Conservation (phyloP, 495 filamentous ascomycete species). For the Penicillium subrubescens region DNA sequence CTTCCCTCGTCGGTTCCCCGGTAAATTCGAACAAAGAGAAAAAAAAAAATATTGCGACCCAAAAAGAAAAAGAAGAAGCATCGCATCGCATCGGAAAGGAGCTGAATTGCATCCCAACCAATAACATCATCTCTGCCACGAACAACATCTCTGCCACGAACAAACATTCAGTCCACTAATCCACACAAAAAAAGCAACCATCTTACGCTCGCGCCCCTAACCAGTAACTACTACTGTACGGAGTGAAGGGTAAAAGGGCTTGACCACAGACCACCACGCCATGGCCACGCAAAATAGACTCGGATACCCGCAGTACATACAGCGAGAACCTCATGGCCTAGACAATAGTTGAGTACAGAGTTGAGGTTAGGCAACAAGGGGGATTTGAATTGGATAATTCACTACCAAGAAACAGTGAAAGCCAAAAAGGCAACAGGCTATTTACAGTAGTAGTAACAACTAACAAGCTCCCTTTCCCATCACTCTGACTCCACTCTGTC, state of each 20-base stretch:
- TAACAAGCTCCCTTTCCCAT: not conserved
- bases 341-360: not conserved
- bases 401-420: no score
- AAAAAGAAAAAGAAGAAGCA: not conserved
- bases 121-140: no score
- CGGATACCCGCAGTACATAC: not conserved
- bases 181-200: not conserved
- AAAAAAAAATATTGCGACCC: no score
- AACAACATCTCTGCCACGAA: no score
- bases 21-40: slow-evolving; percentile 4
- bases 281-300: not conserved
- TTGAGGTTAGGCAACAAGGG: not conserved
- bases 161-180: no score
- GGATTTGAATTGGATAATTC: no score
- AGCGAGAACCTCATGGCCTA: not conserved
- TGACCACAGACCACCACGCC: not conserved
- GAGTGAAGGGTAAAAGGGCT: not conserved
- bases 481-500: not conserved
- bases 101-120: not conserved
- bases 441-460: no score
- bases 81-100: not conserved
- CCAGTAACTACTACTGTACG: not conserved
- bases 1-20: slow-evolving; percentile 13
- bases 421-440: not conserved
- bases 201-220: not conserved